A percentile compares a stretch with the other conserved stretches of the same genome.
phyloP scores from a whole-genome alignment of 2,329 filamentous ascomycete species.

The Neofusicoccum parvum region DNA sequence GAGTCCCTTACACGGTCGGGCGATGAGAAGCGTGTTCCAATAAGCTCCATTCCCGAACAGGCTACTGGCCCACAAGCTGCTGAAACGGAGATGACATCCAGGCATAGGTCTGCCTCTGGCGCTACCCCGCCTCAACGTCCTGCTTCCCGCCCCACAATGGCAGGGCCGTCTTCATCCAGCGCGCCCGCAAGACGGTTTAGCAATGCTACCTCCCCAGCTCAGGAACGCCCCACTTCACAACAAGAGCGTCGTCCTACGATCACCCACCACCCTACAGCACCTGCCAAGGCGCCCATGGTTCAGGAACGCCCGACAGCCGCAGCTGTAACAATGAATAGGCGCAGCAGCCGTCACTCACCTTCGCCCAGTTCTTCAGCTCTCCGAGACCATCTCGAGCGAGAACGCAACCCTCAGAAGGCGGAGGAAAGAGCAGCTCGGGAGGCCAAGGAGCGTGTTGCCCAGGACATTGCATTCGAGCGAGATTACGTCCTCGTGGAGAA shows the following conservation, averaged over 20 bases:
- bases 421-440: constrained; percentile 44
- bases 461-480: constrained; percentile 86
- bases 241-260: constrained; percentile 49
- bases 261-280: constrained; percentile 48
- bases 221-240: constrained; percentile 35
- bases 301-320: constrained; percentile 41
- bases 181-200: constrained; percentile 28
- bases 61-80: neutral
- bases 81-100: constrained; percentile 8
- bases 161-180: neutral
- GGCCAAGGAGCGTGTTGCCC: constrained; percentile 68
- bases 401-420: constrained; percentile 43
- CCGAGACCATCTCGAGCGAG: constrained; percentile 50
- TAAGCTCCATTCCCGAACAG: constrained; percentile 1
- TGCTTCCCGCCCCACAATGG: neutral
- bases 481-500: constrained; percentile 98
- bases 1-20: constrained; percentile 3
- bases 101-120: constrained; percentile 5
- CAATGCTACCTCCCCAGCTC: constrained; percentile 34
- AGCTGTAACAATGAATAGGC: constrained; percentile 60
- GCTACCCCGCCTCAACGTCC: constrained; percentile 5
- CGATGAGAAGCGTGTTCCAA: constrained; percentile 4
- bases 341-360: constrained; percentile 56
- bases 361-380: constrained; percentile 50
- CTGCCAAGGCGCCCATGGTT: constrained; percentile 41